Percentiles rank a stretch among this genome's conserved stretches.
Conservation (phyloP, 495 filamentous ascomycete genomes). For the Filosporella fistucella region DNA sequence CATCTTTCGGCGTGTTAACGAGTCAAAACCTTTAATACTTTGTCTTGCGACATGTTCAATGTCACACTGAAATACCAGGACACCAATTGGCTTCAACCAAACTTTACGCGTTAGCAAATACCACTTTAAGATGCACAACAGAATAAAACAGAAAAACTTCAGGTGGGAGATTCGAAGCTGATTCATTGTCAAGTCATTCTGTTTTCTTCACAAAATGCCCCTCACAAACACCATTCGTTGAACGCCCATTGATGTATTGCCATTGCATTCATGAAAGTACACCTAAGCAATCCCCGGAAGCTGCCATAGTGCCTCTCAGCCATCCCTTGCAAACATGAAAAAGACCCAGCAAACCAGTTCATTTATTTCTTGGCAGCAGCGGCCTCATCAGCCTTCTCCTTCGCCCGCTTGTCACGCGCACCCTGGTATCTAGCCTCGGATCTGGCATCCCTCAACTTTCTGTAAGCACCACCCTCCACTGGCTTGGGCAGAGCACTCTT, state of each 20-base stretch:
- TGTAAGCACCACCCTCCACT: slow-evolving; percentile 77
- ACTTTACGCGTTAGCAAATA: not conserved
- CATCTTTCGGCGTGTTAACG: no score
- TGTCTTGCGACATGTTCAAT: no score
- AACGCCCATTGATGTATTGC: slow-evolving; percentile 17
- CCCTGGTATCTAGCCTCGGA: slow-evolving; percentile 78
- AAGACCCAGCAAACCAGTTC: slow-evolving; percentile 20
- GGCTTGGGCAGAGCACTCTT: slow-evolving; percentile 72
- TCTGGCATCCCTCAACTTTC: slow-evolving; percentile 78
- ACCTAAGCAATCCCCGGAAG: slow-evolving; percentile 25
- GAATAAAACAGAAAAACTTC: no score
- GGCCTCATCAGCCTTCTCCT: slow-evolving; percentile 89
- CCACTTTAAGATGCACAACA: no score
- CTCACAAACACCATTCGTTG: not conserved
- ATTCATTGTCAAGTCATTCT: not conserved
- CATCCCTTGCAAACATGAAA: slow-evolving; percentile 18
- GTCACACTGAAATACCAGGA: not conserved
- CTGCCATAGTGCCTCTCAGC: slow-evolving; percentile 22
- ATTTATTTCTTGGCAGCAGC: slow-evolving; percentile 76
- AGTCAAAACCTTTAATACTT: no score
- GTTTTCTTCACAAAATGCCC: not conserved
- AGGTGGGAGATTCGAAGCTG: no score
- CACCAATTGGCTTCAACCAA: not conserved
- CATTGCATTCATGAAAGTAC: slow-evolving; percentile 29
- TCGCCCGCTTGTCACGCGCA: slow-evolving; percentile 86